Evolutionary conservation across 805 yeast genomes (phyloP), one percentile per base, ranked within the genome.

Genomic region (Lachancea quebecensis): DNA sequence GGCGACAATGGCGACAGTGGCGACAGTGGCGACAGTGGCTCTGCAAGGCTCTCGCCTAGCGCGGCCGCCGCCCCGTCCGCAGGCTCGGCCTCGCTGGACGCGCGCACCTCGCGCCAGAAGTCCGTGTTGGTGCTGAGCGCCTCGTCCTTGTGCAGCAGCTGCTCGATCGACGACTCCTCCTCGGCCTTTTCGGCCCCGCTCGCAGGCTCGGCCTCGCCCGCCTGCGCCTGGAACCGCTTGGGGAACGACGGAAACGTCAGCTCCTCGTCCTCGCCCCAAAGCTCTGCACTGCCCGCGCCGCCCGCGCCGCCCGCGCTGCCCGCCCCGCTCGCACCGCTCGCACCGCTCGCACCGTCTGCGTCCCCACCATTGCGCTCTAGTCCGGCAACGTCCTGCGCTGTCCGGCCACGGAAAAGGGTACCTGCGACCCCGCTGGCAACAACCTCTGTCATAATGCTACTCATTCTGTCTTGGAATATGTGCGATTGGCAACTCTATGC

Each of bases 101-200:
- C 39, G 11, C 50, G 53, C 15, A 62, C 64, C 38, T 59, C 65
- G 39, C 60, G 61, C 66, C 66, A 62, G 43, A 62, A 62, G 45
- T 62, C 66, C 18, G 52, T 56, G 38, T 56, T 56, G 25, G 44
- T 48, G 11, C 50, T 39, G 21, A 48, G 32, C 34, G 34, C 40
- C 10, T 37, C 46, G 38, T 44, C 50, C 38, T 18, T 25, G 40
- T 34, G 36, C 43, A 42, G 36, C 18, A 34, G 39, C 9, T 18
- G 38, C 40, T 38, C 46, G 39, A 39, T 15, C 10, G 41, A 10
- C 12, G 33, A 12, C 35, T 16, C 8, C 2, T 16, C 17, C 28
- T 11, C 12, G 44, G 27, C 15, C 14, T 10, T 11, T 18, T 14
- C 39, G 29, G 32, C 25, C 21, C 7, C 39, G 25, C 4, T 7